Percentiles rank a stretch among this genome's conserved stretches.
These are phyloP conservation scores for Fusarium longipes DNA, from an alignment of 2,329 filamentous ascomycete species.

Conservation along the genomic window DNA sequence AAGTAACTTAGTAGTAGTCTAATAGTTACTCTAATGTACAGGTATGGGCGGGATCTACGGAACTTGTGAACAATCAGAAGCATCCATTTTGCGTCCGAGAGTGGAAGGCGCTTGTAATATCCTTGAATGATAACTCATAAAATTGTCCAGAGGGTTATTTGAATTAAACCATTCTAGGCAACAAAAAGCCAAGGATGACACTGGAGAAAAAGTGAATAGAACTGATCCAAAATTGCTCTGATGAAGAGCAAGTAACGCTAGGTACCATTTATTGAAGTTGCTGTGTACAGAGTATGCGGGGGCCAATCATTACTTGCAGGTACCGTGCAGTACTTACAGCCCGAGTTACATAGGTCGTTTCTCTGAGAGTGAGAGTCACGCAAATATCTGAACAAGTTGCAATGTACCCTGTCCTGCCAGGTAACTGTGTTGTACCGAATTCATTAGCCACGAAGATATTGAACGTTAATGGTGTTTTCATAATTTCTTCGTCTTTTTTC, in stretches of 20 bases:
- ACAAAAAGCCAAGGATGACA: neutral
- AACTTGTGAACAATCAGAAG: constrained; percentile 4
- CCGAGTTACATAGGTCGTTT: neutral
- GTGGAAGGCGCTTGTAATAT: constrained; percentile 25
- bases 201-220: neutral
- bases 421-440: neutral
- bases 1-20: constrained; percentile 2
- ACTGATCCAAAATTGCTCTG: neutral
- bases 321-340: neutral
- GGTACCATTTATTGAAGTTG: constrained; percentile 6
- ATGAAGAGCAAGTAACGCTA: constrained; percentile 10
- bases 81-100: constrained; percentile 19
- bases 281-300: constrained; percentile 6
- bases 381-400: constrained; percentile 27
- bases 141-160: neutral
- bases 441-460: neutral
- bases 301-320: neutral
- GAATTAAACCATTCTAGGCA: neutral
- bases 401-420: neutral
- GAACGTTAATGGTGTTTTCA: neutral
- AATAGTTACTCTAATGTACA: constrained; percentile 11
- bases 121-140: constrained; percentile 1
- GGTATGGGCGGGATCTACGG: constrained; percentile 21
- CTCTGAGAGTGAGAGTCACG: constrained; percentile 27
- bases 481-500: neutral